phyloP scores from a whole-genome alignment of 2,329 filamentous ascomycete genomes.

The Microdochium paspali region DNA sequence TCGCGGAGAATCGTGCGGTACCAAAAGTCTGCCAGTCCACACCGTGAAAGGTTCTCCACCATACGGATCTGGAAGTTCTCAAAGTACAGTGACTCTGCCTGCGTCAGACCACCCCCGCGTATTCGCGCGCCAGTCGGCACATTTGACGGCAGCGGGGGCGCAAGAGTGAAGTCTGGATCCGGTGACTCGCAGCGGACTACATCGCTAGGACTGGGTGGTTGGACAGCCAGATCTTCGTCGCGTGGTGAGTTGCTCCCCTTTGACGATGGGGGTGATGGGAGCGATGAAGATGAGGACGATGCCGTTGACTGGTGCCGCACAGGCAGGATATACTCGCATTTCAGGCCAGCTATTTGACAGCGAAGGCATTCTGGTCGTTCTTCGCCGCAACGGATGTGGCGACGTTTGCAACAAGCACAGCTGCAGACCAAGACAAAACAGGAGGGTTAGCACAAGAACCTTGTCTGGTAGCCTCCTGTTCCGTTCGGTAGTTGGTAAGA shows the following conservation, averaged over 20 bases:
- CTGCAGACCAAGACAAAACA: not conserved
- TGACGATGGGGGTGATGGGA: not conserved
- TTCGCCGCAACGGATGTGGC: not conserved
- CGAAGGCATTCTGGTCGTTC: not conserved
- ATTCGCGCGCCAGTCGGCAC: not conserved
- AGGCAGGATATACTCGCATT: not conserved
- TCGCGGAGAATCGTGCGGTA: slow-evolving; percentile 1
- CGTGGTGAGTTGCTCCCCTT: not conserved
- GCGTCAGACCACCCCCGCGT: not conserved
- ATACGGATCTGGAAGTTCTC: not conserved
- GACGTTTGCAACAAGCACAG: not conserved
- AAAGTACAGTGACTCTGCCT: not conserved
- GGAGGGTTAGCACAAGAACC: not conserved
- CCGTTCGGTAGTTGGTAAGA: no score
- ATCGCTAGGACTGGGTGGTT: not conserved
- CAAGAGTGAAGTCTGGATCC: not conserved
- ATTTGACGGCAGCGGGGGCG: not conserved
- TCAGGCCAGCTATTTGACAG: not conserved
- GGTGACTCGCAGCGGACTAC: not conserved
- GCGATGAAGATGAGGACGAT: not conserved
- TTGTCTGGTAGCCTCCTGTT: not conserved
- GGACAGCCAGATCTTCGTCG: not conserved
- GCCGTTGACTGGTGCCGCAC: not conserved
- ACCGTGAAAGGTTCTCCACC: not conserved
- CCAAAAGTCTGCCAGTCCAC: not conserved